A percentile compares a stretch with the other conserved stretches of the same genome.
These are phyloP conservation scores for Sarocladiaceae sp. DNA, from an alignment of 2,329 filamentous ascomycete genomes.

Conservation along the genomic window DNA sequence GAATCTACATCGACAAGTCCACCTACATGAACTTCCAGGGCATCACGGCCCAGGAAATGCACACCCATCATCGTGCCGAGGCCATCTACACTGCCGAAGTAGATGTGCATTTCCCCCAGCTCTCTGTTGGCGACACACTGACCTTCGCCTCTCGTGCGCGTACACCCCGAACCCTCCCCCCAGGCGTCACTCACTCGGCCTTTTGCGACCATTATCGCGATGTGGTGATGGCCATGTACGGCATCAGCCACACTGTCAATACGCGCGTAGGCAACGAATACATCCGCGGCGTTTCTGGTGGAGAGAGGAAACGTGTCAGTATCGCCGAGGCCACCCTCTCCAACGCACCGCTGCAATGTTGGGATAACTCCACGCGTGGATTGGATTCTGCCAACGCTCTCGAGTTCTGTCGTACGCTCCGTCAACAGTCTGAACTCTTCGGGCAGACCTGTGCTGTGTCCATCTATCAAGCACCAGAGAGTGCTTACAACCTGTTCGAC, in stretches of 20 bases:
- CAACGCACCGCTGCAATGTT: conserved; percentile 54
- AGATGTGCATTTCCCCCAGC: conserved; percentile 72
- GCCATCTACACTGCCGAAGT: conserved; percentile 83
- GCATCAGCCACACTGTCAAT: conserved; percentile 68
- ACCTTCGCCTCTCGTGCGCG: conserved; percentile 69
- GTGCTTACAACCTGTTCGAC: conserved; percentile 58
- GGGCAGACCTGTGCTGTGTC: conserved; percentile 61
- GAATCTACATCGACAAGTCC: conserved; percentile 63
- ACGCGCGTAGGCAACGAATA: conserved; percentile 73
- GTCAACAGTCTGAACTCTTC: conserved; percentile 61
- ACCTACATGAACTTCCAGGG: conserved; percentile 80
- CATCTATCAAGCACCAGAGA: conserved; percentile 65
- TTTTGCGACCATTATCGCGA: conserved; percentile 61
- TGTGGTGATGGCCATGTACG: conserved; percentile 69
- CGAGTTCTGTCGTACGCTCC: conserved; percentile 66
- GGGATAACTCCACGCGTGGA: conserved; percentile 69
- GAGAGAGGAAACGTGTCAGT: conserved; percentile 63
- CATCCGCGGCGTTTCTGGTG: conserved; percentile 66
- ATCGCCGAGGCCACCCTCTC: conserved; percentile 55
- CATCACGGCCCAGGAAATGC: conserved; percentile 66
- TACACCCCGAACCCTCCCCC: conserved; percentile 54
- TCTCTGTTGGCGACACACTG: conserved; percentile 73
- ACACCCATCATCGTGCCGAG: conserved; percentile 71
- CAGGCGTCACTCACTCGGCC: conserved; percentile 45
- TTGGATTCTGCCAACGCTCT: conserved; percentile 70